Evolutionary conservation across 352 stramenopile genomes (phyloP).

Genomic region (Nothophytophthora sp.): DNA sequence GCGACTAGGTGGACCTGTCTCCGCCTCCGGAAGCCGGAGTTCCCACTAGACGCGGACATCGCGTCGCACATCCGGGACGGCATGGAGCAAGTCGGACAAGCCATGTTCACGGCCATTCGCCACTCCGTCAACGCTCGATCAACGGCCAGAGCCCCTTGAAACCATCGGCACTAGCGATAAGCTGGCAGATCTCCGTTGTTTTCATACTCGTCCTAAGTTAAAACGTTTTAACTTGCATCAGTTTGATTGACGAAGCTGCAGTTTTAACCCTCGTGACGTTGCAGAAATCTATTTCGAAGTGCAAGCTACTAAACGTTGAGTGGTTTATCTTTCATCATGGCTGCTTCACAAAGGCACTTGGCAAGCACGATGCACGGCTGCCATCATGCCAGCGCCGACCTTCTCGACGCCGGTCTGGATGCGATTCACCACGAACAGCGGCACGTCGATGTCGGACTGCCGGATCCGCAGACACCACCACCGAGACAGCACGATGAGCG

Average conservation of each 20-base stretch:
- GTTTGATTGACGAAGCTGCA: too few relatives aligned
- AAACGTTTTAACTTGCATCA: too few relatives aligned
- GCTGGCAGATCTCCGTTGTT: too few relatives aligned
- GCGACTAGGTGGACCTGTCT: slow-evolving; percentile 36
- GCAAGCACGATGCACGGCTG: too few relatives aligned
- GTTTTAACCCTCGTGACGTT: too few relatives aligned
- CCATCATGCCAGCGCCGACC: slow-evolving; percentile 21
- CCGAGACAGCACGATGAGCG: slow-evolving; percentile 19
- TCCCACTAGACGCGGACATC: slow-evolving; percentile 22
- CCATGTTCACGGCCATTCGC: slow-evolving; percentile 25
- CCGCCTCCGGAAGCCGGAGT: slow-evolving; percentile 29
- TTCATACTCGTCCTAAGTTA: too few relatives aligned
- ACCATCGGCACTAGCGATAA: too few relatives aligned
- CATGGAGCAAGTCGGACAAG: slow-evolving; percentile 21
- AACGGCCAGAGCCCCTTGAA: background rate
- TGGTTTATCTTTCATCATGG: too few relatives aligned
- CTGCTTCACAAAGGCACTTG: too few relatives aligned
- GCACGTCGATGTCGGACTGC: slow-evolving; percentile 8
- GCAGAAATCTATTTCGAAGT: too few relatives aligned
- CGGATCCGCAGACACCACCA: slow-evolving; percentile 25
- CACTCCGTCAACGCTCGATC: slow-evolving; percentile 7
- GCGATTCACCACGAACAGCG: slow-evolving; percentile 12
- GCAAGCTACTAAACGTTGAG: too few relatives aligned
- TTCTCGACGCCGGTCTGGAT: slow-evolving; percentile 14
- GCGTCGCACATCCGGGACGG: slow-evolving; percentile 21